A percentile compares a stretch with the other conserved stretches of the same genome.
These are phyloP conservation scores for Coemansia sp. DNA, from an alignment of 192 early-diverging fungal genomes.

Conservation along the genomic window DNA sequence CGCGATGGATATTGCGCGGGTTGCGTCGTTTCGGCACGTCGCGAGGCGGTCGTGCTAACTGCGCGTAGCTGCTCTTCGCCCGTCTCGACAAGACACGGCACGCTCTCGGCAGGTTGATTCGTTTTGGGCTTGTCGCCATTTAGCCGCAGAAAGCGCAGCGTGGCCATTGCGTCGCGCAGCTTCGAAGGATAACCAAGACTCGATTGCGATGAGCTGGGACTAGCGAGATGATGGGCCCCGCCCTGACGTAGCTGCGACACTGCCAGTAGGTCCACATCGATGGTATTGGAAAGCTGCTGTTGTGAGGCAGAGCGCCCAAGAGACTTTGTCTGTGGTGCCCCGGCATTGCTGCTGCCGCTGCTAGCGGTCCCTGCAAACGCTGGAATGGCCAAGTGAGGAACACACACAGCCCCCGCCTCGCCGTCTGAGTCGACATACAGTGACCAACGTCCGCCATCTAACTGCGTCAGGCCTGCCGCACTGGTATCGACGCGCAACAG, in stretches of 20 bases:
- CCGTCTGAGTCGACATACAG: conserved; percentile 12
- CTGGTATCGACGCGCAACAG: conserved; percentile 42
- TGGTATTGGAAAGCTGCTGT: conserved; percentile 26
- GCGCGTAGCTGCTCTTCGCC: conserved; percentile 18
- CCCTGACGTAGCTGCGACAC: conserved; percentile 11
- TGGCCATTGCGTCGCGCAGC: conserved; percentile 54
- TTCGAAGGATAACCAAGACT: conserved; percentile 50
- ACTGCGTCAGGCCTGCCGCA: not conserved
- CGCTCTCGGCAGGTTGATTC: conserved; percentile 29
- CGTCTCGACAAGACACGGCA: conserved; percentile 41
- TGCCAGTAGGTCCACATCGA: conserved; percentile 4
- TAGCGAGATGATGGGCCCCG: conserved; percentile 15
- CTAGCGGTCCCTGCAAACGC: conserved; percentile 8
- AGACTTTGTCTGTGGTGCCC: conserved; percentile 10
- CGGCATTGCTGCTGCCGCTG: conserved; percentile 8
- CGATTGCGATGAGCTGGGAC: conserved; percentile 47
- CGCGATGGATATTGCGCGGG: conserved; percentile 18
- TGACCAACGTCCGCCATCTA: conserved; percentile 30
- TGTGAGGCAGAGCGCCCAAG: conserved; percentile 46
- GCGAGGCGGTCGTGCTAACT: not conserved
- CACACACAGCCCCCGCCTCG: conserved; percentile 4
- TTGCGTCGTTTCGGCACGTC: conserved; percentile 15
- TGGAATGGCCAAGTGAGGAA: conserved; percentile 17
- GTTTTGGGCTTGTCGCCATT: conserved; percentile 36
- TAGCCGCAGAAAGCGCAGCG: conserved; percentile 44